These are phyloP conservation scores for Henningerozyma blattae DNA, from an alignment of 805 yeast genomes.

Conservation along the genomic window DNA sequence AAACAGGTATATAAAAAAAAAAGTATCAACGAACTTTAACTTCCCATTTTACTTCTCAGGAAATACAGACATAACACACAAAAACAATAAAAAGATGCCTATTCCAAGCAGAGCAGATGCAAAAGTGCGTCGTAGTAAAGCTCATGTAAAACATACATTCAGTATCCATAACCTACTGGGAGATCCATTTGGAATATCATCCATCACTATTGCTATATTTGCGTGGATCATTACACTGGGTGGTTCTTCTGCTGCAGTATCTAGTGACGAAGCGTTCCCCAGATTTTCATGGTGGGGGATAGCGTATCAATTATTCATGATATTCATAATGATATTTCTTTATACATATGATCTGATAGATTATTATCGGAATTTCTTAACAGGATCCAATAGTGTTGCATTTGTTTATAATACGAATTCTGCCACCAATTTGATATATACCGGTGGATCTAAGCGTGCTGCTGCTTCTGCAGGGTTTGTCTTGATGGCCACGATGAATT, in stretches of 20 bases:
- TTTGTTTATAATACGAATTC: constrained; percentile 78
- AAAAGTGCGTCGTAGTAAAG: constrained; percentile 14
- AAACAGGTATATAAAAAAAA: too few relatives aligned
- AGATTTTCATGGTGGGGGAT: constrained; percentile 95
- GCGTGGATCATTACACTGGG: constrained; percentile 86
- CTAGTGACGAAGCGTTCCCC: constrained; percentile 41
- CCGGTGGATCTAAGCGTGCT: constrained; percentile 47
- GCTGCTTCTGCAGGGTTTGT: constrained; percentile 93
- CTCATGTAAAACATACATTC: constrained; percentile 16
- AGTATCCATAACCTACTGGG: constrained; percentile 43
- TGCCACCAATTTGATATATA: constrained; percentile 68
- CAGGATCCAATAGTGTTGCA: constrained; percentile 44
- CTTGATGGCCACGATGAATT: constrained; percentile 65
- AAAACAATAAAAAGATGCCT: too few relatives aligned
- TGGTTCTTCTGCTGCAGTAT: constrained; percentile 59
- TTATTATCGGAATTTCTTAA: constrained; percentile 43
- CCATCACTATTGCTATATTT: constrained; percentile 58
- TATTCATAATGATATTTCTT: constrained; percentile 37
- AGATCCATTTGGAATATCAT: constrained; percentile 82
- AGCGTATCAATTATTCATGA: constrained; percentile 59
- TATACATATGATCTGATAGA: constrained; percentile 56
- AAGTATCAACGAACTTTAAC: too few relatives aligned
- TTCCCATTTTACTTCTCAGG: too few relatives aligned
- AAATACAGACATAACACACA: too few relatives aligned
- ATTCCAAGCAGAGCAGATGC: constrained; percentile 14